phyloP scores from a whole-genome alignment of 1,284 basidiomycete species.

The Tetrapyrgos nigripes region DNA sequence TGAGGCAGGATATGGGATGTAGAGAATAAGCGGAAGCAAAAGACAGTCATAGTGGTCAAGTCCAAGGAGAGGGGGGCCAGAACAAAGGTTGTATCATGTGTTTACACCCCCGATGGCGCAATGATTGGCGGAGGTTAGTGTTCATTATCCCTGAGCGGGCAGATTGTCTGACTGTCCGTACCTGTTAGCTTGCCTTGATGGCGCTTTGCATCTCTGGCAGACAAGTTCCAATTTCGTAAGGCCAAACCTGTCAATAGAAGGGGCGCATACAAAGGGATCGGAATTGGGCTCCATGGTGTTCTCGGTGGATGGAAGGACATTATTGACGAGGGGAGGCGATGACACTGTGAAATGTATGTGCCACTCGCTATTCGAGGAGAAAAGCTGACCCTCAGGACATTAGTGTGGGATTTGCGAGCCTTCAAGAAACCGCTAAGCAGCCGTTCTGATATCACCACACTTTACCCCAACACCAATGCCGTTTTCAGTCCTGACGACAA shows the following conservation, averaged over 20 bases:
- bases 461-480: slow-evolving; percentile 92
- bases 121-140: slow-evolving; percentile 84
- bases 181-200: slow-evolving; percentile 82
- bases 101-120: slow-evolving; percentile 86
- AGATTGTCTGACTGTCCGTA: slow-evolving; percentile 13
- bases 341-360: slow-evolving; percentile 91
- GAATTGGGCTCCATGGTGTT: slow-evolving; percentile 89
- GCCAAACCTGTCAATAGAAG: slow-evolving; percentile 85
- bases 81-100: slow-evolving; percentile 90
- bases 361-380: slow-evolving; percentile 15
- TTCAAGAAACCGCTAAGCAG: slow-evolving; percentile 87
- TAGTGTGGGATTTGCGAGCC: slow-evolving; percentile 93
- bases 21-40: slow-evolving; percentile 88
- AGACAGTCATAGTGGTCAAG: slow-evolving; percentile 94
- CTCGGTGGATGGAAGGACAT: slow-evolving; percentile 80
- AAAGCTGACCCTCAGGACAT: slow-evolving; percentile 21
- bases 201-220: slow-evolving; percentile 93
- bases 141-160: slow-evolving; percentile 13
- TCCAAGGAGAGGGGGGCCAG: slow-evolving; percentile 95
- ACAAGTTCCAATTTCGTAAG: slow-evolving; percentile 91
- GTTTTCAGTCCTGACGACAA: slow-evolving; percentile 93
- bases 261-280: slow-evolving; percentile 83
- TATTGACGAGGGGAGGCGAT: slow-evolving; percentile 91
- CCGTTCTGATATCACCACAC: slow-evolving; percentile 69
- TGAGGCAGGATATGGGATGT: slow-evolving; percentile 88